phyloP scores from a whole-genome alignment of 176 grass and related monocot genomes.

The Chrysopogon serrulatus region DNA sequence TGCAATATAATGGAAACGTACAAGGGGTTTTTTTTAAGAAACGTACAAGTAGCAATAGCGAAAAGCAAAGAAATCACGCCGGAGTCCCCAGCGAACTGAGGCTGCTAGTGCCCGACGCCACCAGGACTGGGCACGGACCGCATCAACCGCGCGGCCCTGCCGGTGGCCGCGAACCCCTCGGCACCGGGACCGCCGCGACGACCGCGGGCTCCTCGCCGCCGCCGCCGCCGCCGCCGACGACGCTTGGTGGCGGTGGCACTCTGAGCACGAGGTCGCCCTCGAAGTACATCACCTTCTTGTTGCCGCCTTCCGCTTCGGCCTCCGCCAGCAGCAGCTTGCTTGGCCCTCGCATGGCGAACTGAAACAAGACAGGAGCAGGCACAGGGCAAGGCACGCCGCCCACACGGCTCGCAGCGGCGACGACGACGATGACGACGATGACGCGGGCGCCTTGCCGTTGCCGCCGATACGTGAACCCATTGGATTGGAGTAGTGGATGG shows the following conservation, averaged over 20 bases:
- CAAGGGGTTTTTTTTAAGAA: too few relatives aligned
- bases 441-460: background rate
- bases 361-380: background rate
- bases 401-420: background rate
- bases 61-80: too few relatives aligned
- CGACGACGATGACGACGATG: background rate
- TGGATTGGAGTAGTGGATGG: too few relatives aligned
- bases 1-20: too few relatives aligned
- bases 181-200: background rate
- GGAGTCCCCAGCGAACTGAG: too few relatives aligned
- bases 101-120: slow-evolving; percentile 51
- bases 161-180: background rate
- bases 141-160: slow-evolving; percentile 23
- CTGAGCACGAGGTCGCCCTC: slow-evolving; percentile 25
- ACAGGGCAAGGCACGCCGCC: slow-evolving; percentile 17
- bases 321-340: slow-evolving; percentile 11
- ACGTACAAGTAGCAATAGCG: too few relatives aligned
- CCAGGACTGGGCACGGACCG: slow-evolving; percentile 65
- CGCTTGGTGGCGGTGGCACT: background rate
- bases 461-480: slow-evolving; percentile 17
- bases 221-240: background rate
- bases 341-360: slow-evolving; percentile 22
- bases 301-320: background rate
- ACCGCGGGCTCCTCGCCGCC: background rate
- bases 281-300: slow-evolving; percentile 26